Evolutionary conservation across 2,329 filamentous ascomycete species (phyloP), one percentile per base, ranked within the genome.

Genomic region (Onygenales sp.): DNA sequence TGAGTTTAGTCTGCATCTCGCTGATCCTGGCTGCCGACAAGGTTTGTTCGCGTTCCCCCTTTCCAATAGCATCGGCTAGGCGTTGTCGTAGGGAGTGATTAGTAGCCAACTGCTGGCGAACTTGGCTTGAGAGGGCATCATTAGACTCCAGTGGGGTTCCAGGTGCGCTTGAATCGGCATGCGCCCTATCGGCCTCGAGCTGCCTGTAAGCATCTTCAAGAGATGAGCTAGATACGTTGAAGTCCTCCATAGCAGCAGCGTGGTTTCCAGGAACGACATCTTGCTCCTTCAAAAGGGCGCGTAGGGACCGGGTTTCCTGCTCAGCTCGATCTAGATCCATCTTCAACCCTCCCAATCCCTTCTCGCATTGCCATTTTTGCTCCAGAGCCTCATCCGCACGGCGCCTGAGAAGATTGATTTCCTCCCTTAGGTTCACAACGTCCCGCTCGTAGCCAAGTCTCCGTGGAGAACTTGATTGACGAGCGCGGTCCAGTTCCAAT

Each of bases 311-410:
- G 33, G 95, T 95, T 72, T 98, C 93, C 67, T 93, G 87, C 69
- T 96, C 89, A 31, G 93, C 91, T 57, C 91, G 87, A 69, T 97
- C 93, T 43, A 98, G 81, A 65, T 97, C 92, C 87, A 95, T 96
- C 74, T 95, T 95, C 54, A 97, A 74, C 53, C 91, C 89, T 51
- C 83, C 80, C 2, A 97, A 75, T 14, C 89, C 89, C 72, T 94
- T 94, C 71, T 96, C 92, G 57, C 91, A 92, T 66, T 94, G 87
- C 85, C 89, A 97, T 71, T 97, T 97, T 64, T 95, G 88, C 65
- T 95, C 89, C 11, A 97, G 79, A 13, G 92, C 92, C 59, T 97
- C 92, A 63, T 98, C 92, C 33, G 92, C 92, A 52, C 93, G 84
- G 57, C 85, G 85, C 43, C 93, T 84, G 54, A 98, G 78, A 13